Base-by-base conservation (phyloP, 768 basidiomycete genomes). In the Mycena venus region DNA sequence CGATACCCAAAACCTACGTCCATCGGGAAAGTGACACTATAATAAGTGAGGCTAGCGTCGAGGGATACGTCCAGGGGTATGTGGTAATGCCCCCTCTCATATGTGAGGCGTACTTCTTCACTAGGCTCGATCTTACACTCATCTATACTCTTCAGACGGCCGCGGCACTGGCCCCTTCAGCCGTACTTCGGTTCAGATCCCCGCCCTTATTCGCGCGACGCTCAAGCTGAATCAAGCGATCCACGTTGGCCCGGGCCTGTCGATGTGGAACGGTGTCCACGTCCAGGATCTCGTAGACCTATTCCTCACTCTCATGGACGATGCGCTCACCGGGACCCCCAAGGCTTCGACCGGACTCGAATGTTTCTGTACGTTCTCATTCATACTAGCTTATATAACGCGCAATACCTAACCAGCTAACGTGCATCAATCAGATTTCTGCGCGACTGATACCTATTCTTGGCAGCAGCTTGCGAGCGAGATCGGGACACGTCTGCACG, bases 301-400 rank as follows among this genome's bases (percentile, higher is more conserved):
- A 21, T 83, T 78, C 70, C 73, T 81, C 49, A 59, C 80, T 15
- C 69, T 84, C 21, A 79, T 84, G 34, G 84, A 84, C 62, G 82
- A 80, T 21, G 77, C 75, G 17, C 69, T 78, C 59, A 74, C 36
- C 27, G 78, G 78, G 0, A 47, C 27, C 0, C 60, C 66, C 4
- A 73, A 68, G 25, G 77, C 79, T 36, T 31, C 70, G 4, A 77
- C 73, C 0, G 76, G 76, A 5, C 42, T 65, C 3, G 76, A 77
- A 31, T 74, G 76, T 34, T 77, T 65, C 55, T 77, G 76, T 77
- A 44, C 38, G 76, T 32, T 47, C 29, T 25, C 12, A 7, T 32
- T 56, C 32, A 17, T 29, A 32, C n/a, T 14, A 10, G 12, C 58
- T 38, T 38, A 11, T 38, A 38, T 31, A 21, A 8, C 36, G 58